These are phyloP conservation scores for Didymellaceae sp. DNA, from an alignment of 2,329 filamentous ascomycete species.

Conservation along the genomic window DNA sequence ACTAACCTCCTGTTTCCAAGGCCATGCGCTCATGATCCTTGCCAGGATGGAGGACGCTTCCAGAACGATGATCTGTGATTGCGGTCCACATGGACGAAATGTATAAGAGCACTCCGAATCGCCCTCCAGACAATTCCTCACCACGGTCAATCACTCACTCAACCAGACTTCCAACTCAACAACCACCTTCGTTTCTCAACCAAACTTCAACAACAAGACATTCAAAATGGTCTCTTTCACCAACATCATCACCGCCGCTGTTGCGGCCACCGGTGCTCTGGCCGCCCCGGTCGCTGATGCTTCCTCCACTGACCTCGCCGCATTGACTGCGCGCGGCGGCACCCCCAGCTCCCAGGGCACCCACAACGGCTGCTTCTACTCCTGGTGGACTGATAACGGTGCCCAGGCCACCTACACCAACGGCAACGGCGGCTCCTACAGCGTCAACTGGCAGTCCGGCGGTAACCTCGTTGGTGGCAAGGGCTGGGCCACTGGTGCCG, in stretches of 20 bases:
- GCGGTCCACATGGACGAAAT: slow-evolving; percentile 10
- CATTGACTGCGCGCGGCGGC: slow-evolving; percentile 41
- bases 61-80: slow-evolving; percentile 9
- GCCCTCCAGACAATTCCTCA: slow-evolving; percentile 17
- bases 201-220: slow-evolving; percentile 3
- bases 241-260: slow-evolving; percentile 33
- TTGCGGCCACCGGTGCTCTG: slow-evolving; percentile 33
- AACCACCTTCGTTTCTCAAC: slow-evolving; percentile 4
- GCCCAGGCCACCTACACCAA: slow-evolving; percentile 63
- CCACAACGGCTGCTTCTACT: slow-evolving; percentile 66
- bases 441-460: slow-evolving; percentile 57
- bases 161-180: slow-evolving; percentile 15
- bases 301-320: slow-evolving; percentile 39
- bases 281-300: slow-evolving; percentile 32
- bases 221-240: slow-evolving; percentile 41
- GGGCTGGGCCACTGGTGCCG: slow-evolving; percentile 62
- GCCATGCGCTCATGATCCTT: slow-evolving; percentile 21
- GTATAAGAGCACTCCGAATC: slow-evolving; percentile 30
- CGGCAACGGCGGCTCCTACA: slow-evolving; percentile 58
- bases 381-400: slow-evolving; percentile 65
- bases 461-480: slow-evolving; percentile 66
- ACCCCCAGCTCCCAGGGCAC: slow-evolving; percentile 59
- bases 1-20: slow-evolving; percentile 16
- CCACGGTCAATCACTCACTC: slow-evolving; percentile 19
- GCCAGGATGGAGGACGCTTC: slow-evolving; percentile 12